phyloP scores from a whole-genome alignment of 495 filamentous ascomycete genomes.

The Neurospora tetrasperma region DNA sequence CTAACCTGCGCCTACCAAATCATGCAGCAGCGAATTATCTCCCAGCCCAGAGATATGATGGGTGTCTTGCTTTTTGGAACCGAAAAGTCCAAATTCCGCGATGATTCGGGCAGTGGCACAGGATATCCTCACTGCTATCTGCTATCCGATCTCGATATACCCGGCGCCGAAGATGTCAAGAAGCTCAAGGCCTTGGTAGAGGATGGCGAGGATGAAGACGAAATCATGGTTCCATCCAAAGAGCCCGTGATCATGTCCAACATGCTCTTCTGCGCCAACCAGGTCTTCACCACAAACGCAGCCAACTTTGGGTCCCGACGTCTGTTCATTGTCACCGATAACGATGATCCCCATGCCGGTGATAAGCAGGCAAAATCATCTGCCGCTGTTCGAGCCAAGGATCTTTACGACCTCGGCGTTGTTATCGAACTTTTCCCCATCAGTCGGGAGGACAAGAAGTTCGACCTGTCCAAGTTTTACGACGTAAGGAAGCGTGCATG shows the following conservation, averaged over 20 bases:
- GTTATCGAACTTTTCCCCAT: slow-evolving; percentile 93
- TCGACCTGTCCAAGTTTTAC: slow-evolving; percentile 83
- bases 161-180: slow-evolving; percentile 79
- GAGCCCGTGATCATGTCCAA: slow-evolving; percentile 76
- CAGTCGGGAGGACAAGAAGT: slow-evolving; percentile 58
- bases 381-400: slow-evolving; percentile 79
- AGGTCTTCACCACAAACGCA: slow-evolving; percentile 91
- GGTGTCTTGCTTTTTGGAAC: slow-evolving; percentile 93
- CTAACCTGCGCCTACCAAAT: slow-evolving; percentile 90
- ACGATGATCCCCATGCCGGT: slow-evolving; percentile 73
- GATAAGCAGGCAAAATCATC: slow-evolving; percentile 62
- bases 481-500: slow-evolving; percentile 46
- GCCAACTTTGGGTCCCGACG: slow-evolving; percentile 88
- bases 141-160: slow-evolving; percentile 78
- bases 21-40: slow-evolving; percentile 97
- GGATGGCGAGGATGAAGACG: slow-evolving; percentile 55
- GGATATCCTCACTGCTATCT: slow-evolving; percentile 90
- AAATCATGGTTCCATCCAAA: slow-evolving; percentile 57
- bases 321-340: slow-evolving; percentile 91
- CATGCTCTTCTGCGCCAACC: slow-evolving; percentile 88
- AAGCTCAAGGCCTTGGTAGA: slow-evolving; percentile 62
- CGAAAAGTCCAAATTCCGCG: slow-evolving; percentile 71
- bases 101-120: slow-evolving; percentile 51
- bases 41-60: slow-evolving; percentile 95
- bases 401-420: slow-evolving; percentile 90